These are phyloP conservation scores for Stevia rebaudiana DNA, from an alignment of 140 eudicot species.

Conservation along the genomic window DNA sequence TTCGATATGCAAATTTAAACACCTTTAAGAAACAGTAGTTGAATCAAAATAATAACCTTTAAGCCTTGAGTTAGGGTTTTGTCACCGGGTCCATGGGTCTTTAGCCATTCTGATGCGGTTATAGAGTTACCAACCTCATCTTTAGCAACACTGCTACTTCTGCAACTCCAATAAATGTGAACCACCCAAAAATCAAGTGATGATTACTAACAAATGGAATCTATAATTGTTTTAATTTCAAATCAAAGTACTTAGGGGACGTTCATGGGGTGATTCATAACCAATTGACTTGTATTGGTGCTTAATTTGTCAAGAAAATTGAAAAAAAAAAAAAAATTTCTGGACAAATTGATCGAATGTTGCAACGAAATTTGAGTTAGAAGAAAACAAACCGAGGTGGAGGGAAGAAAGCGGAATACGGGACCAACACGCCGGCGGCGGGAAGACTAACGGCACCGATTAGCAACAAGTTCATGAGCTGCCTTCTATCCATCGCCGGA, in stretches of 20 bases:
- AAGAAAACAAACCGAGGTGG: conserved; percentile 86
- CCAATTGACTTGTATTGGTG: too few relatives aligned
- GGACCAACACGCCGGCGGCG: conserved; percentile 60
- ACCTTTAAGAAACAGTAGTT: too few relatives aligned
- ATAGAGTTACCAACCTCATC: conserved; percentile 82
- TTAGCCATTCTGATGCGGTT: conserved; percentile 60
- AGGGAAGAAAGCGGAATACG: conserved; percentile 69
- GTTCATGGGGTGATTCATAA: too few relatives aligned
- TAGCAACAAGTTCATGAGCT: conserved; percentile 73
- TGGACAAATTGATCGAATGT: too few relatives aligned
- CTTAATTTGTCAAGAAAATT: too few relatives aligned
- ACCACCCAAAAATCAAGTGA: background rate
- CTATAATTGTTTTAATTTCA: too few relatives aligned
- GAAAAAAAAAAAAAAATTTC: too few relatives aligned
- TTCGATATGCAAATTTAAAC: too few relatives aligned
- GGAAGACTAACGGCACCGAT: conserved; percentile 83
- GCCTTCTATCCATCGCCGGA: conserved; percentile 85
- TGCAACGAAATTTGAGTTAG: too few relatives aligned
- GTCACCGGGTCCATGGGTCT: conserved; percentile 69
- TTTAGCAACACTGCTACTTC: conserved; percentile 51
- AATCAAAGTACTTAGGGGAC: too few relatives aligned
- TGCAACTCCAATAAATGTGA: conserved; percentile 39
- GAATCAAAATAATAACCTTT: conserved; percentile 40
- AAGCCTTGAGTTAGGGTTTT: conserved; percentile 79
- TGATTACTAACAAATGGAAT: too few relatives aligned